A percentile compares a stretch with the other conserved stretches of the same genome.
These are phyloP conservation scores for Sugiyamaella valdiviana DNA, from an alignment of 805 yeast species.

Conservation along the genomic window DNA sequence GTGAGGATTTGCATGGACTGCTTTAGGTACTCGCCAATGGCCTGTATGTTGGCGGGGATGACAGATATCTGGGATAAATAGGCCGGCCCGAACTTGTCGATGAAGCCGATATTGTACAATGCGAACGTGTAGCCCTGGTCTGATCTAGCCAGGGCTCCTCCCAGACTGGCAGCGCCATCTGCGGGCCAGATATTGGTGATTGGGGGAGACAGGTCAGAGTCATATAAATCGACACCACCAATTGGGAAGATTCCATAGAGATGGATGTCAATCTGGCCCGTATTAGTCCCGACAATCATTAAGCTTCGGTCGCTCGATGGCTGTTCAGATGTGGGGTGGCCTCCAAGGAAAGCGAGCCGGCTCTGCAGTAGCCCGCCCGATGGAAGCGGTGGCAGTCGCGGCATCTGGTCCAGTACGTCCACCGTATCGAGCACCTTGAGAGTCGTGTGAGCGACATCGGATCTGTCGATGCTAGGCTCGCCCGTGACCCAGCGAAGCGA, in stretches of 20 bases:
- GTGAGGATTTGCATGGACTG: conserved; percentile 28
- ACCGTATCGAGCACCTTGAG: conserved; percentile 13
- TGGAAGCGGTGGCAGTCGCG: conserved; percentile 14
- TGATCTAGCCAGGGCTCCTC: background rate
- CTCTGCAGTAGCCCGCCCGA: conserved; percentile 8
- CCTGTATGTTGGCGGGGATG: conserved; percentile 34
- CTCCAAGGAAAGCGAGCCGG: background rate
- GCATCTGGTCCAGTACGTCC: conserved; percentile 27
- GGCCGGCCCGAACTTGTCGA: conserved; percentile 27
- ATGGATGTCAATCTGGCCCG: conserved; percentile 25
- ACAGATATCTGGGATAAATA: conserved; percentile 31
- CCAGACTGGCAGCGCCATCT: background rate
- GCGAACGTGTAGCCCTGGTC: background rate
- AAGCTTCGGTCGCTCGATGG: conserved; percentile 4
- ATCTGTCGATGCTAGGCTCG: background rate
- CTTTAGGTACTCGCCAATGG: conserved; percentile 30
- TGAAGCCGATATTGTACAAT: conserved; percentile 14
- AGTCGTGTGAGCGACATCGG: background rate
- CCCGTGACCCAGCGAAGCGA: background rate
- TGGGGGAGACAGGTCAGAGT: background rate
- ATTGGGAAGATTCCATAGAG: conserved; percentile 34
- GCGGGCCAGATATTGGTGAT: background rate
- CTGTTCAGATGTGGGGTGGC: conserved; percentile 12
- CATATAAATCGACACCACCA: conserved; percentile 19
- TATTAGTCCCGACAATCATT: conserved; percentile 27